Evolutionary conservation across 2,329 filamentous ascomycete genomes (phyloP).

Genomic region (Endoconidiophora laricicola): DNA sequence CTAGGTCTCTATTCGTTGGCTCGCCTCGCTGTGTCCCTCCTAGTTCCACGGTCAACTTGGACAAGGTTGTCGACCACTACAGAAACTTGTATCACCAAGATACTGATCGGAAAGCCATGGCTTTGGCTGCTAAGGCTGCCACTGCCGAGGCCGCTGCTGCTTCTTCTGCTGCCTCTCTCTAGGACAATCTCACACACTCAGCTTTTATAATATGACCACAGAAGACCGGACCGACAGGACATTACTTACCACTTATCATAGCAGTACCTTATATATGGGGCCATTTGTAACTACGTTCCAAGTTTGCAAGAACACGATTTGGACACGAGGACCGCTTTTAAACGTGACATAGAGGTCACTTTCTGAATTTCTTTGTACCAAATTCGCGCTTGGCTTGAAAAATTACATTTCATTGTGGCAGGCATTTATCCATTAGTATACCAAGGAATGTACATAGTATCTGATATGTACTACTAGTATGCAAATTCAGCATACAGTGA

Average conservation of each 20-base stretch:
- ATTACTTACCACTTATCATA: not conserved
- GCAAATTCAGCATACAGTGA: no score
- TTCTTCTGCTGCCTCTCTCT: not conserved
- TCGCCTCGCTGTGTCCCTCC: conserved; percentile 21
- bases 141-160: not conserved
- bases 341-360: no score
- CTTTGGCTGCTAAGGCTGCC: conserved; percentile 24
- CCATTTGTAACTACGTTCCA: no score
- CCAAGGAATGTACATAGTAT: no score
- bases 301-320: no score
- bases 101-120: conserved; percentile 37
- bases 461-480: no score
- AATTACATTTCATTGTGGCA: no score
- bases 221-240: not conserved
- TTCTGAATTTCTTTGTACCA: no score
- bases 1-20: conserved; percentile 38
- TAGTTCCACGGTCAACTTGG: conserved; percentile 26
- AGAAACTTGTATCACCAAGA: conserved; percentile 35
- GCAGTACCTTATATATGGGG: not conserved
- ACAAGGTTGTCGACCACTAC: conserved; percentile 41
- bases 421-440: no score
- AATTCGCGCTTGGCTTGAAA: no score
- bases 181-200: not conserved
- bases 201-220: not conserved
- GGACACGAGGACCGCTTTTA: no score